phyloP scores from a whole-genome alignment of 768 basidiomycete species.

The Agrocybe praecox region DNA sequence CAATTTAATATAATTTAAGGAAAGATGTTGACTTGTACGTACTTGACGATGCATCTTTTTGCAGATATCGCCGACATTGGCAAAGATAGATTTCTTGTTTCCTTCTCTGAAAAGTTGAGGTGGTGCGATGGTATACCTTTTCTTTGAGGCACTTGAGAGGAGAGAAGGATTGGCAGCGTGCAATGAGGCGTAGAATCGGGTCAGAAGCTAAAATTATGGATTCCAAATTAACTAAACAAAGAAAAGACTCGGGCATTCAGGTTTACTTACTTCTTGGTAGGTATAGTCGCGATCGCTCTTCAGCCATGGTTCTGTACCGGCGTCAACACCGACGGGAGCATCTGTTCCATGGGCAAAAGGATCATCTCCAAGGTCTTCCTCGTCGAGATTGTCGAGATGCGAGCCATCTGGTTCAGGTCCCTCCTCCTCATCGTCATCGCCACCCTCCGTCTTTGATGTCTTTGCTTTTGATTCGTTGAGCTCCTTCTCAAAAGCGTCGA shows the following conservation, averaged over 20 bases:
- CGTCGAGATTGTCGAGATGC: constrained; percentile 71
- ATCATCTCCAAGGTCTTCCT: constrained; percentile 87
- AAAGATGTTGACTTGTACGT: constrained; percentile 8
- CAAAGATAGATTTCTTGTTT: constrained; percentile 96
- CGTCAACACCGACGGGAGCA: constrained; percentile 62
- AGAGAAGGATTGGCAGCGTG: constrained; percentile 94
- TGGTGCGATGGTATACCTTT: constrained; percentile 96
- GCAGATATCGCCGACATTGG: constrained; percentile 97
- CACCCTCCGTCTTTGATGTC: constrained; percentile 38
- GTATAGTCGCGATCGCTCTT: constrained; percentile 93
- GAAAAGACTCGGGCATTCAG: background rate
- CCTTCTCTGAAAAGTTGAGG: constrained; percentile 94
- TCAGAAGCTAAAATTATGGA: constrained; percentile 65
- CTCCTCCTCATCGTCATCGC: constrained; percentile 57
- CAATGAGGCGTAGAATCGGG: constrained; percentile 88
- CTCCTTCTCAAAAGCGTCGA: constrained; percentile 96
- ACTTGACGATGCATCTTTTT: constrained; percentile 93
- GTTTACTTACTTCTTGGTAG: constrained; percentile 78
- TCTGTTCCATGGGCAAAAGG: constrained; percentile 69
- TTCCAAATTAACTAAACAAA: constrained; percentile 1
- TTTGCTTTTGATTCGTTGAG: constrained; percentile 73
- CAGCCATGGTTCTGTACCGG: constrained; percentile 87
- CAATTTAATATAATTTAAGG: background rate
- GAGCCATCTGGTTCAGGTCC: constrained; percentile 60
- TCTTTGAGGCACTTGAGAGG: constrained; percentile 77